phyloP scores from a whole-genome alignment of 139 green algal species.

The Raphidocelis subcapitata region DNA sequence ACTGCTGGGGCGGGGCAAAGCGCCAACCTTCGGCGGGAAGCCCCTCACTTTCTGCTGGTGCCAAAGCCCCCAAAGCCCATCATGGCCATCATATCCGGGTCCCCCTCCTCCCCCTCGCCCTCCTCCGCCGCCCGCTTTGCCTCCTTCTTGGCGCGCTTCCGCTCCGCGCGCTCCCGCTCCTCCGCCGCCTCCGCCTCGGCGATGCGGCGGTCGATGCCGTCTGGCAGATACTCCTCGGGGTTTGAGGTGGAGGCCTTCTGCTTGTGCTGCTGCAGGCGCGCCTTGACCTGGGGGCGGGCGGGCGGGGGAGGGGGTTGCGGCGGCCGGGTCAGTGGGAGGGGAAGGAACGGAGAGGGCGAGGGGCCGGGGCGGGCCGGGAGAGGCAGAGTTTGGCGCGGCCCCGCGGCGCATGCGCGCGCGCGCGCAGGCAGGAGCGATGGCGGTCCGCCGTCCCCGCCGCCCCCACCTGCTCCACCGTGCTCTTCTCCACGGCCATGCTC shows the following conservation, averaged over 20 bases:
- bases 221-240: constrained; percentile 47
- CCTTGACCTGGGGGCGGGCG: constrained; percentile 41
- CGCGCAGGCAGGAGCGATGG: too few species aligned
- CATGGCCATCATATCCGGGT: constrained; percentile 85
- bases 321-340: too few species aligned
- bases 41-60: constrained; percentile 25
- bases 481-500: constrained; percentile 91
- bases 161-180: constrained; percentile 25
- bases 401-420: too few species aligned
- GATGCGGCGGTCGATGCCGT: constrained; percentile 59
- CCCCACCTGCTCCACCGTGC: constrained; percentile 80
- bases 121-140: constrained; percentile 51
- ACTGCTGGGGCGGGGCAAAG: too few species aligned
- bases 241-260: constrained; percentile 21
- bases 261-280: constrained; percentile 50
- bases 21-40: too few species aligned
- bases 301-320: too few species aligned
- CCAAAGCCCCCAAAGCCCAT: constrained; percentile 98
- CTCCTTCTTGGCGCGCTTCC: constrained; percentile 55
- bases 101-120: constrained; percentile 54
- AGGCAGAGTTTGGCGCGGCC: too few species aligned
- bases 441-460: too few species aligned
- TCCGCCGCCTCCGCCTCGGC: constrained; percentile 58
- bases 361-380: too few species aligned
- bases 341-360: too few species aligned